Conservation (phyloP, 495 filamentous ascomycete species). For the Tuber borchii region DNA sequence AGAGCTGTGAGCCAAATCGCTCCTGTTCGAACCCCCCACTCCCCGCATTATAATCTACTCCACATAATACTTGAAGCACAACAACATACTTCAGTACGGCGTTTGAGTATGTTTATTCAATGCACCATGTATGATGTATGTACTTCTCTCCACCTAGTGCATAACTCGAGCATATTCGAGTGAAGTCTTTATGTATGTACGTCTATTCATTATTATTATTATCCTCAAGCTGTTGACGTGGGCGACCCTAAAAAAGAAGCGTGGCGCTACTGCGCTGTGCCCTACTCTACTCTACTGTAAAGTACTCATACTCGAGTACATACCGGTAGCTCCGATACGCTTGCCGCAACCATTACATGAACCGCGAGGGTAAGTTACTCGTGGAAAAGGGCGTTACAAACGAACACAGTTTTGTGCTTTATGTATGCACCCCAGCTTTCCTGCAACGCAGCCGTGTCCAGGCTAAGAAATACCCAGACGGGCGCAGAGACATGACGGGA, state of each 20-base stretch:
- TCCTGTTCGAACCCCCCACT: not conserved
- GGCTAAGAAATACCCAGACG: constrained; percentile 28
- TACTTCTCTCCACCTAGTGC: not conserved
- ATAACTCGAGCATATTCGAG: not conserved
- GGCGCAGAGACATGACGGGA: constrained; percentile 23
- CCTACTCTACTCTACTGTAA: not conserved
- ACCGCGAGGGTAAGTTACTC: not conserved
- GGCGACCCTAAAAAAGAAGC: not conserved
- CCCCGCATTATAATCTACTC: not conserved
- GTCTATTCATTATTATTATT: not conserved
- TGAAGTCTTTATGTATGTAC: not conserved
- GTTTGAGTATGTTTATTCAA: not conserved
- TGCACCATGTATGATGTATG: constrained; percentile 1
- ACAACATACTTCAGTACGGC: not conserved
- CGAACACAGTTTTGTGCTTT: constrained; percentile 6
- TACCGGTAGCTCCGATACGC: not conserved
- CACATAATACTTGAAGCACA: not conserved
- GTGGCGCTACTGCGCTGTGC: not conserved
- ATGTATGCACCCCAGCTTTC: constrained; percentile 35
- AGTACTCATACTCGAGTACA: not conserved
- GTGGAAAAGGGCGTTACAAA: constrained; percentile 1
- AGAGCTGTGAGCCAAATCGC: not conserved
- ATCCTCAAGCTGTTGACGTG: not conserved
- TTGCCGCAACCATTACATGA: not conserved
- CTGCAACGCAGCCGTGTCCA: constrained; percentile 31